Evolutionary conservation across 2,329 filamentous ascomycete species (phyloP).

Genomic region (Ascochyta lentis): DNA sequence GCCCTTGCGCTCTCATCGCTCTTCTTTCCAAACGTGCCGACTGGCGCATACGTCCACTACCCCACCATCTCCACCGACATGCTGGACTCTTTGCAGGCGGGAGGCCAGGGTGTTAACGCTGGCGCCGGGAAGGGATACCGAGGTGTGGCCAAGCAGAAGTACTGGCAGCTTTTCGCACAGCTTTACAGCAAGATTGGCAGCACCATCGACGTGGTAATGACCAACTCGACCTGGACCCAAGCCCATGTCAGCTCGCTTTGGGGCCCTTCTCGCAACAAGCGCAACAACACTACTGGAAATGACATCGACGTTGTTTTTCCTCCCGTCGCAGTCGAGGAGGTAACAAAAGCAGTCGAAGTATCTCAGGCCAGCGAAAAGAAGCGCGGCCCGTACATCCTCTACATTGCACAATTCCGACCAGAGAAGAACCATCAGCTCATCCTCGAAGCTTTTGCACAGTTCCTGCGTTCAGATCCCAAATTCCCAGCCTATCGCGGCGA

Average conservation of each 20-base stretch:
- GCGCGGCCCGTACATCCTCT: slow-evolving; percentile 78
- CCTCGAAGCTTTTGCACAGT: slow-evolving; percentile 80
- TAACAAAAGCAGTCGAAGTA: slow-evolving; percentile 76
- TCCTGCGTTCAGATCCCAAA: slow-evolving; percentile 56
- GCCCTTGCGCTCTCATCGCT: slow-evolving; percentile 81
- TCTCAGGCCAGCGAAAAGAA: slow-evolving; percentile 70
- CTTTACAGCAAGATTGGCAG: slow-evolving; percentile 84
- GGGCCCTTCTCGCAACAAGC: slow-evolving; percentile 58
- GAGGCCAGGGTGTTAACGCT: slow-evolving; percentile 77
- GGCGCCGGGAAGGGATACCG: slow-evolving; percentile 76
- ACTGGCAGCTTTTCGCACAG: slow-evolving; percentile 85
- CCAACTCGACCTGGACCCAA: slow-evolving; percentile 95
- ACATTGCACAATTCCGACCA: slow-evolving; percentile 96
- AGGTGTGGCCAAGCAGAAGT: slow-evolving; percentile 75
- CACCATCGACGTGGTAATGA: slow-evolving; percentile 92
- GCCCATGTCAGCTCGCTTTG: slow-evolving; percentile 77
- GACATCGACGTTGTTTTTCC: slow-evolving; percentile 84
- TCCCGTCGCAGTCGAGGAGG: slow-evolving; percentile 86
- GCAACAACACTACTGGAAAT: slow-evolving; percentile 57
- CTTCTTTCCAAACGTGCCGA: slow-evolving; percentile 81
- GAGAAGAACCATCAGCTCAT: slow-evolving; percentile 96
- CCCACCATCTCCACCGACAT: slow-evolving; percentile 98
- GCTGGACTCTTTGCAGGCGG: slow-evolving; percentile 72
- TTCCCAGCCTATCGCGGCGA: slow-evolving; percentile 54
- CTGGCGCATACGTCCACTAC: slow-evolving; percentile 95